Percentiles rank a stretch among this genome's conserved stretches.
Evolutionary conservation across 192 early-diverging fungal genomes (phyloP).

Genomic region (Coemansia sp.): DNA sequence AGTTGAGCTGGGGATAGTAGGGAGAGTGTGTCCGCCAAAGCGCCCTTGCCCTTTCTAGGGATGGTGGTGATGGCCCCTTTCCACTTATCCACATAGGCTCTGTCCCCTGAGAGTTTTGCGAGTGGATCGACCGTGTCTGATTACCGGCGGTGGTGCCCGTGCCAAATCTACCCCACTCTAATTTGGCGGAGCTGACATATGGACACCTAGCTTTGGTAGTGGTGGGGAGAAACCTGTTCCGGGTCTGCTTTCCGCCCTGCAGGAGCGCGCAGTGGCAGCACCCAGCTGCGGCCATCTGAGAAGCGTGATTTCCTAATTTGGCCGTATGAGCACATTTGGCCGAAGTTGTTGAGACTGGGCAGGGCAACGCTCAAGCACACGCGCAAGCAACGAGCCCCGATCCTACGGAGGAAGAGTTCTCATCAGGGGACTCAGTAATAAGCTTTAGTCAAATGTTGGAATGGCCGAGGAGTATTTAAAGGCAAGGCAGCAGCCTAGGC

Average conservation of each 20-base stretch:
- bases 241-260: not conserved
- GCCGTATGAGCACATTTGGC: not conserved
- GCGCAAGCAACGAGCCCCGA: too few species aligned
- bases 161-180: not conserved
- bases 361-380: too few species aligned
- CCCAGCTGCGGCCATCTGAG: constrained; percentile 5
- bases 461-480: too few species aligned
- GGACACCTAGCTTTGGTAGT: not conserved
- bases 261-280: constrained; percentile 1
- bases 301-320: not conserved
- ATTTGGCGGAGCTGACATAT: not conserved
- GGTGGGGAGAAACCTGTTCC: not conserved
- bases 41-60: not conserved
- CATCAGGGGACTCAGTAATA: too few species aligned
- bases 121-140: constrained; percentile 3
- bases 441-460: too few species aligned
- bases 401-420: too few species aligned
- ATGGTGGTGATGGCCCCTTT: not conserved
- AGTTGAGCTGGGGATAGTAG: not conserved
- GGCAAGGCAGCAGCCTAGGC: too few species aligned
- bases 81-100: constrained; percentile 1
- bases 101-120: constrained; percentile 8
- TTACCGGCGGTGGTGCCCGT: constrained; percentile 3
- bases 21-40: not conserved
- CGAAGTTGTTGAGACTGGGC: too few species aligned